phyloP scores from a whole-genome alignment of 306 rosid genomes.

The Coriaria nepalensis region DNA sequence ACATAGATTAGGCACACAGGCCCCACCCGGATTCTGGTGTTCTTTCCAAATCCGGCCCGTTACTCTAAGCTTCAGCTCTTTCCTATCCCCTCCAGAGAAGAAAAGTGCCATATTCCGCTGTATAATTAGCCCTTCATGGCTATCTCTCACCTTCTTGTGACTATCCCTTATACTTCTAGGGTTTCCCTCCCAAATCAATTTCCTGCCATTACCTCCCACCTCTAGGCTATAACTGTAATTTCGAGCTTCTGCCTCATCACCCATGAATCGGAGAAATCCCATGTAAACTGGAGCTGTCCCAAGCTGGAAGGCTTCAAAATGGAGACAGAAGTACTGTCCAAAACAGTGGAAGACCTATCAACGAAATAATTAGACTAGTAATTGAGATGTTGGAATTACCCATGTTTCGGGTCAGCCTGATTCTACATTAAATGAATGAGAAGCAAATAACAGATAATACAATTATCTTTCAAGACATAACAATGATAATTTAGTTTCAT shows the following conservation, averaged over 20 bases:
- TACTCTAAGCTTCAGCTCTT: conserved; percentile 61
- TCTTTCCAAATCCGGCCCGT: conserved; percentile 76
- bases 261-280: conserved; percentile 76
- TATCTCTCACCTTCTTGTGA: conserved; percentile 61
- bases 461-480: too few species aligned
- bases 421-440: too few species aligned
- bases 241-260: conserved; percentile 49
- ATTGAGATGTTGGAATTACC: not conserved
- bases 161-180: conserved; percentile 64
- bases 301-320: conserved; percentile 75
- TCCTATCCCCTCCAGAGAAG: conserved; percentile 72
- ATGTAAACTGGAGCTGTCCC: conserved; percentile 69
- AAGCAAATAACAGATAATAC: too few species aligned
- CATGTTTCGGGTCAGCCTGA: not conserved
- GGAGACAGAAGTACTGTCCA: conserved; percentile 69
- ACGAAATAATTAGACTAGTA: conserved; percentile 1
- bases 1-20: conserved; percentile 47
- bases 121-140: conserved; percentile 65
- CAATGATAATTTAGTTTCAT: too few species aligned
- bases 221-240: conserved; percentile 66
- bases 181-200: conserved; percentile 53
- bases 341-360: conserved; percentile 65
- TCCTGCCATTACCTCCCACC: conserved; percentile 65
- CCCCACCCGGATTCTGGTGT: conserved; percentile 48
- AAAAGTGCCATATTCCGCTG: conserved; percentile 65